Evolutionary conservation across 1,284 basidiomycete genomes (phyloP).

Genomic region (Papiliotrema laurentii): DNA sequence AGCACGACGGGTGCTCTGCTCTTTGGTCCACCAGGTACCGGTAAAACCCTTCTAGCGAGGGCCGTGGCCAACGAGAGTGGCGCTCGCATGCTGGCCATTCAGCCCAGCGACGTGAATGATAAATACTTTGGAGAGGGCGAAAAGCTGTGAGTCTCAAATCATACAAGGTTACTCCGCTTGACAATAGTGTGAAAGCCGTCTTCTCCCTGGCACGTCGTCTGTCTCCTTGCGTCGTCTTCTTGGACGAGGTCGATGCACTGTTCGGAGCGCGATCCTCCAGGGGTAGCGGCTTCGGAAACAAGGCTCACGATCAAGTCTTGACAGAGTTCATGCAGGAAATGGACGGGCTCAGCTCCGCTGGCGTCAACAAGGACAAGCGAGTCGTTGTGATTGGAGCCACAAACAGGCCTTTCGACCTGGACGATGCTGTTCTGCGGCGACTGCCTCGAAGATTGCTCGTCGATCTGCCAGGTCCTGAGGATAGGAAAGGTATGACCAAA

Average conservation of each 20-base stretch:
- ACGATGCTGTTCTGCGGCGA: conserved; percentile 63
- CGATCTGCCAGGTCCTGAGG: conserved; percentile 75
- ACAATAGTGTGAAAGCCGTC: conserved; percentile 64
- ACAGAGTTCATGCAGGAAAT: conserved; percentile 97
- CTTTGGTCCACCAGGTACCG: conserved; percentile 85
- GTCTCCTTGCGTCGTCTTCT: conserved; percentile 89
- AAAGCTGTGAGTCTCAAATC: conserved; percentile 60
- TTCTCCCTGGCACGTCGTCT: conserved; percentile 82
- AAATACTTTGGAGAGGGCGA: conserved; percentile 91
- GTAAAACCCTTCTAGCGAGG: conserved; percentile 82
- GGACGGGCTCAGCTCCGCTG: conserved; percentile 70
- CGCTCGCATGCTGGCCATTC: conserved; percentile 76
- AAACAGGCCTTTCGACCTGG: conserved; percentile 58
- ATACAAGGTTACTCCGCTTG: not conserved
- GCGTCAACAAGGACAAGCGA: conserved; percentile 69
- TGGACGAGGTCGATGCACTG: conserved; percentile 92
- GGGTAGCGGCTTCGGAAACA: conserved; percentile 68
- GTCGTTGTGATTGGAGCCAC: conserved; percentile 94
- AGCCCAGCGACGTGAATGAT: conserved; percentile 49
- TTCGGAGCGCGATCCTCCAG: conserved; percentile 82
- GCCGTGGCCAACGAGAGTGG: conserved; percentile 89
- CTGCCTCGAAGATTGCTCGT: conserved; percentile 76
- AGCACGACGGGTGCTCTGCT: conserved; percentile 80
- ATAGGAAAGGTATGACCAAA: conserved; percentile 62
- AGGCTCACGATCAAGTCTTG: conserved; percentile 63